Conservation (phyloP, 257 asterid genomes). For the Scutellaria minor region DNA sequence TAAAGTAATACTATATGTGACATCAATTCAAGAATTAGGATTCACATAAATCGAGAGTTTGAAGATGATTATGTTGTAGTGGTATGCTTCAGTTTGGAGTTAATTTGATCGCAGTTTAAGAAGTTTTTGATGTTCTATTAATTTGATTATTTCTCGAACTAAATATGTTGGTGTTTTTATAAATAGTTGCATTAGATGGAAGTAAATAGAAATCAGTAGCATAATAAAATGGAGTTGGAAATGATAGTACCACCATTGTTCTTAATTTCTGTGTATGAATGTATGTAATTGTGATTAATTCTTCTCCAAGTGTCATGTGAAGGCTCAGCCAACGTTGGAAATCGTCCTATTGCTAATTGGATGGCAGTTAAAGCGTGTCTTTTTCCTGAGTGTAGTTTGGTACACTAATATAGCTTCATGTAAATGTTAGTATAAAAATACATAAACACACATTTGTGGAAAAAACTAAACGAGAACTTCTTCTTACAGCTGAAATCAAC, state of each 20-base stretch:
- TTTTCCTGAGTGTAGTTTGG: slow-evolving; percentile 24
- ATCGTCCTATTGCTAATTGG: slow-evolving; percentile 46
- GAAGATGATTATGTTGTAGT: too few relatives aligned
- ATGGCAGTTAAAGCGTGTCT: slow-evolving; percentile 42
- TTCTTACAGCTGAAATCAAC: slow-evolving; percentile 14
- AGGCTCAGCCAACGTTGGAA: slow-evolving; percentile 51
- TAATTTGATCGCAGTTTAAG: too few relatives aligned
- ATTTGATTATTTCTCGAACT: neutral
- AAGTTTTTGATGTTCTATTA: too few relatives aligned
- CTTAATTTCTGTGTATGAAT: neutral
- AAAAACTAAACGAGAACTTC: neutral
- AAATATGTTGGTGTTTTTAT: neutral
- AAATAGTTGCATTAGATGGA: too few relatives aligned
- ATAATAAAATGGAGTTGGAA: neutral
- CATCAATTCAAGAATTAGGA: too few relatives aligned
- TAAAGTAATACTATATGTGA: too few relatives aligned
- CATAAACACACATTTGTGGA: neutral
- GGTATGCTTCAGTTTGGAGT: too few relatives aligned
- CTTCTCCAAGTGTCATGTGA: slow-evolving; percentile 49
- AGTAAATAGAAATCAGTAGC: neutral
- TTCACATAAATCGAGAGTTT: too few relatives aligned
- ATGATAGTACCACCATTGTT: neutral
- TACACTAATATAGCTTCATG: neutral
- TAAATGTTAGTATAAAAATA: neutral
- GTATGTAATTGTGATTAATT: slow-evolving; percentile 6